Evolutionary conservation across 2,329 filamentous ascomycete species (phyloP).

Genomic region (Phoma sp.): DNA sequence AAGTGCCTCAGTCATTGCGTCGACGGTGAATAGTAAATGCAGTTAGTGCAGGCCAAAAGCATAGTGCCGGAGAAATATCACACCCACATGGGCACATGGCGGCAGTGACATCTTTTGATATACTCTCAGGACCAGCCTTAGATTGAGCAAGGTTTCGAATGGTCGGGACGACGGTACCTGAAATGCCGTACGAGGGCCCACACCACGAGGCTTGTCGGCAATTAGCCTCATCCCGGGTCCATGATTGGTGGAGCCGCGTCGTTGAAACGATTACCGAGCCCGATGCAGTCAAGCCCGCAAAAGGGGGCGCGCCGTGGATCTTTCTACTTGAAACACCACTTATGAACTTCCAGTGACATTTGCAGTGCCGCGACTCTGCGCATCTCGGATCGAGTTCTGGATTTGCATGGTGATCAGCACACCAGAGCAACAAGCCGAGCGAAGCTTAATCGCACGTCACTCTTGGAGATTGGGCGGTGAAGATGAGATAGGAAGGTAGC

Average conservation of each 20-base stretch:
- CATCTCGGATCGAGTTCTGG: too few relatives aligned
- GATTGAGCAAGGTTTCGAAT: constrained; percentile 2
- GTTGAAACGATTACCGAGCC: too few relatives aligned
- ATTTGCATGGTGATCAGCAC: too few relatives aligned
- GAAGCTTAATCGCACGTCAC: too few relatives aligned
- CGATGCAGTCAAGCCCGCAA: not conserved
- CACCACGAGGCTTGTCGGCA: not conserved
- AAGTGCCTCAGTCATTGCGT: not conserved
- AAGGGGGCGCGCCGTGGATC: too few relatives aligned
- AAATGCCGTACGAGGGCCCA: not conserved
- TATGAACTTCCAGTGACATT: too few relatives aligned
- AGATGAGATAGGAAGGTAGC: too few relatives aligned
- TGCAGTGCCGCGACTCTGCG: too few relatives aligned
- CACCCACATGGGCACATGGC: not conserved
- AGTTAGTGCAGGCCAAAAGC: not conserved
- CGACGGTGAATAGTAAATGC: constrained; percentile 8
- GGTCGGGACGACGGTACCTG: not conserved
- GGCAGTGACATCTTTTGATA: not conserved
- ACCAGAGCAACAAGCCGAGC: not conserved
- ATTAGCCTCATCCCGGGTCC: too few relatives aligned
- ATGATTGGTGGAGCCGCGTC: too few relatives aligned
- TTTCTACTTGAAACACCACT: too few relatives aligned
- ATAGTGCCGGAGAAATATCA: constrained; percentile 5
- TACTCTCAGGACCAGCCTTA: not conserved
- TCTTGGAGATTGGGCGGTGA: too few relatives aligned